phyloP scores from a whole-genome alignment of 768 basidiomycete genomes.

The Paxillus involutus region DNA sequence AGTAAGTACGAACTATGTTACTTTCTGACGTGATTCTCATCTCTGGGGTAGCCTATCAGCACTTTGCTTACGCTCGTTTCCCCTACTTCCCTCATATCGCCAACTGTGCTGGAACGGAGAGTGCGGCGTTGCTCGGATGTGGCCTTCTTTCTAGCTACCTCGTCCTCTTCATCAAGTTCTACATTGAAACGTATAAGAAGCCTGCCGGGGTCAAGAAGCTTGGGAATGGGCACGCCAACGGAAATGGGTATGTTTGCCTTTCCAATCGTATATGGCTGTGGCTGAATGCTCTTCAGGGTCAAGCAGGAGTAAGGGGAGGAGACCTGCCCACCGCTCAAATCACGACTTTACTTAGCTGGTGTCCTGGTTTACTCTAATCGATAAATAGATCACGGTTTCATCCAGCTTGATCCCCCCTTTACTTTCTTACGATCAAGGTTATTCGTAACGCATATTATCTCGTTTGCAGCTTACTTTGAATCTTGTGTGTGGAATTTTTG shows the following conservation, averaged over 20 bases:
- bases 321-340: not conserved
- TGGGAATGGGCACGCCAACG: conserved; percentile 46
- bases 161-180: conserved; percentile 94
- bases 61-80: conserved; percentile 70
- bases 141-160: conserved; percentile 87
- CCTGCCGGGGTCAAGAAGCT: conserved; percentile 39
- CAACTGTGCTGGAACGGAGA: conserved; percentile 87
- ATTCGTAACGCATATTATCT: conserved; percentile 15
- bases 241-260: conserved; percentile 26
- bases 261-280: not conserved
- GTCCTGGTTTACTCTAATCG: conserved; percentile 5
- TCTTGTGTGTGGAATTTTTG: conserved; percentile 6
- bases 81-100: conserved; percentile 64
- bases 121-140: conserved; percentile 88
- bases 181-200: conserved; percentile 82
- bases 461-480: conserved; percentile 11
- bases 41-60: conserved; percentile 62
- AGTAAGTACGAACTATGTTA: conserved; percentile 53
- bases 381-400: not conserved
- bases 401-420: conserved; percentile 10
- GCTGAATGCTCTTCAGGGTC: conserved; percentile 22
- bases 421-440: conserved; percentile 12
- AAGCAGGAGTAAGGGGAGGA: conserved; percentile 32
- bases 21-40: conserved; percentile 8
- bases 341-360: conserved; percentile 15